A percentile compares a stretch with the other conserved stretches of the same genome.
phyloP scores from a whole-genome alignment of 805 yeast species.

The Starmerella stellata region DNA sequence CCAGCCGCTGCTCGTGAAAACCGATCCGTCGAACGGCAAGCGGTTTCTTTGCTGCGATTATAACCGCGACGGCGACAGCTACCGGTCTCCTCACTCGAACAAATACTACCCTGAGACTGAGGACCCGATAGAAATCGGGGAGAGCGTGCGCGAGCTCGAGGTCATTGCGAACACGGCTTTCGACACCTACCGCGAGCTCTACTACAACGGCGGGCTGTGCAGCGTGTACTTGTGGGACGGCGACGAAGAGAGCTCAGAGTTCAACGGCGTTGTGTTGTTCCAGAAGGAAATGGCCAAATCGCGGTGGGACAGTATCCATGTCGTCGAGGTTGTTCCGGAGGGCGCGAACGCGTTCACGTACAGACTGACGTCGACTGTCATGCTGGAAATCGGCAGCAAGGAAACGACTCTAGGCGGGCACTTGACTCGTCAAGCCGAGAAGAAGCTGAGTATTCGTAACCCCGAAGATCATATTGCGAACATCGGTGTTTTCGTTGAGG shows the following conservation, averaged over 20 bases:
- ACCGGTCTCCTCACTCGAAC: conserved; percentile 81
- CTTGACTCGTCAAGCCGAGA: conserved; percentile 62
- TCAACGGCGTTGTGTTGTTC: conserved; percentile 81
- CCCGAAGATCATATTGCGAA: conserved; percentile 63
- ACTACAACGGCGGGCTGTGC: conserved; percentile 86
- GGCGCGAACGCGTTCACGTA: conserved; percentile 32
- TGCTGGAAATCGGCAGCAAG: conserved; percentile 43
- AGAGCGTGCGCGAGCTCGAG: conserved; percentile 53
- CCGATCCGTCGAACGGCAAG: conserved; percentile 40
- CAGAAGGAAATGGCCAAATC: conserved; percentile 33
- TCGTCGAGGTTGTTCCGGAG: conserved; percentile 45
- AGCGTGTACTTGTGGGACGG: conserved; percentile 86
- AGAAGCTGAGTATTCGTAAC: conserved; percentile 29
- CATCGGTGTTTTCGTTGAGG: conserved; percentile 72
- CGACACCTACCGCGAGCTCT: conserved; percentile 79
- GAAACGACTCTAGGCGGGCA: conserved; percentile 52
- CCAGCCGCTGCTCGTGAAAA: conserved; percentile 46
- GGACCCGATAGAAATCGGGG: conserved; percentile 45
- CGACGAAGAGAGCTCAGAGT: conserved; percentile 34
- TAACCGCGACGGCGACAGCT: conserved; percentile 85
- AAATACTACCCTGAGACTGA: conserved; percentile 43
- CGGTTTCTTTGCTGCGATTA: conserved; percentile 76
- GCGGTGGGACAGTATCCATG: conserved; percentile 87
- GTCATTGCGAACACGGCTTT: conserved; percentile 71
- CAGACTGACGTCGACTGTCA: conserved; percentile 71